Evolutionary conservation across 192 early-diverging fungal species (phyloP), one percentile per base, ranked within the genome.

Genomic region (Coemansia erecta): DNA sequence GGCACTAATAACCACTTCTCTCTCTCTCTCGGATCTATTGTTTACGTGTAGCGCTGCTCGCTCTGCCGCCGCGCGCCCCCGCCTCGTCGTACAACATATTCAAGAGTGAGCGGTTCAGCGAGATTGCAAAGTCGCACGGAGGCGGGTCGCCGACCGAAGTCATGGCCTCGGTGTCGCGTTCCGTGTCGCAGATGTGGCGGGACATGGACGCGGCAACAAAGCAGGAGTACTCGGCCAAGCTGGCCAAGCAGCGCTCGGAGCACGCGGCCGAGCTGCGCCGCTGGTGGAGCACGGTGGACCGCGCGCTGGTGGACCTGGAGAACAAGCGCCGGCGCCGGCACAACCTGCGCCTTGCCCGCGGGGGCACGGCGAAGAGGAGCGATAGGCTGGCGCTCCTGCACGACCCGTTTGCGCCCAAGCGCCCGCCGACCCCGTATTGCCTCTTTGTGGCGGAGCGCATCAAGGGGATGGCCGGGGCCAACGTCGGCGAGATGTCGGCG

Each of bases 341-440:
- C 51, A 71, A 60, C 58, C 31, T 9, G 28, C 1, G 13, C 28
- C 39, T 49, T 19, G 56, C 46, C 31, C 21, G 44, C 52, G 3
- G n/a, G 6, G 41, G 43, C 43, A 1, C 51, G 5, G 13, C n/a
- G 0, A 9, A 17, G 12, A 44, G 40, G 22, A 45, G 51, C 12
- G 18, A 61, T 55, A 61, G 59, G 56, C 47, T 67, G 12, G 6
- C 6, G n/a, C 24, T 73, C 50, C 62, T 79, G 11, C 55, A 56
- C 51, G 67, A 79, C 18, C 76, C 76, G 51, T 56, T 69, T 45
- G 58, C 53, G 53, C 76, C 76, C 15, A 72, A 73, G 70, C 61
- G 59, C 0, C 76, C 76, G 8, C 6, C 4, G 15, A 26, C 66
- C 8, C 31, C 58, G 22, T 79, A 43, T 24, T 8, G 49, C 28